phyloP scores from a whole-genome alignment of 805 yeast genomes.

The Zygosaccharomyces gambellarensis region DNA sequence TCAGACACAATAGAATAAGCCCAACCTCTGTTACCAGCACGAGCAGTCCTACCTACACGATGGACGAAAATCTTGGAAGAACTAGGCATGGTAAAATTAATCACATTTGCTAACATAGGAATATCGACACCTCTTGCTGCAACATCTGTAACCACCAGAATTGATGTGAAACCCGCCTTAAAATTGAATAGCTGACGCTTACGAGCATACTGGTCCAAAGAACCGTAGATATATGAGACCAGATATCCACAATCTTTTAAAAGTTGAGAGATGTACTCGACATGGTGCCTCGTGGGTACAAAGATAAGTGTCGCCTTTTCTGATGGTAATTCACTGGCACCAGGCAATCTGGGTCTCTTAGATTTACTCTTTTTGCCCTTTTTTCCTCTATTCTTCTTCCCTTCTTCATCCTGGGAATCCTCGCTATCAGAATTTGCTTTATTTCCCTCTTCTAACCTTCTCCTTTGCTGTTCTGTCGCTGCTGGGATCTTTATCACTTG shows the following conservation, averaged over 20 bases:
- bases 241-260: slow-evolving; percentile 78
- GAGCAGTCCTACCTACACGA: slow-evolving; percentile 98
- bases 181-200: slow-evolving; percentile 81
- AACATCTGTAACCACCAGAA: slow-evolving; percentile 96
- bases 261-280: slow-evolving; percentile 75
- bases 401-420: slow-evolving; percentile 39
- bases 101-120: slow-evolving; percentile 90
- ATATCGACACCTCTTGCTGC: slow-evolving; percentile 99
- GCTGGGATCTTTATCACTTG: slow-evolving; percentile 80
- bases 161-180: slow-evolving; percentile 72
- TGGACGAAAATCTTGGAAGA: slow-evolving; percentile 92
- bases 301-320: slow-evolving; percentile 84
- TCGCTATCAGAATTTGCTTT: slow-evolving; percentile 50
- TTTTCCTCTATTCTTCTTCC: slow-evolving; percentile 22
- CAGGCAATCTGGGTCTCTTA: slow-evolving; percentile 58
- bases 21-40: slow-evolving; percentile 98
- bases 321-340: slow-evolving; percentile 81
- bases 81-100: slow-evolving; percentile 85
- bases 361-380: slow-evolving; percentile 38
- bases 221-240: slow-evolving; percentile 86
- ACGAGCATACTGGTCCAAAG: slow-evolving; percentile 93
- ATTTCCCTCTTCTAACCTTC: slow-evolving; percentile 46
- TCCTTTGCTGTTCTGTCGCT: slow-evolving; percentile 65
- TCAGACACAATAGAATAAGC: slow-evolving; percentile 88
- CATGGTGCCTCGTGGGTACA: slow-evolving; percentile 97